Evolutionary conservation across 73 alveolate genomes (phyloP).

Genomic region (Diophrys appendiculata): DNA sequence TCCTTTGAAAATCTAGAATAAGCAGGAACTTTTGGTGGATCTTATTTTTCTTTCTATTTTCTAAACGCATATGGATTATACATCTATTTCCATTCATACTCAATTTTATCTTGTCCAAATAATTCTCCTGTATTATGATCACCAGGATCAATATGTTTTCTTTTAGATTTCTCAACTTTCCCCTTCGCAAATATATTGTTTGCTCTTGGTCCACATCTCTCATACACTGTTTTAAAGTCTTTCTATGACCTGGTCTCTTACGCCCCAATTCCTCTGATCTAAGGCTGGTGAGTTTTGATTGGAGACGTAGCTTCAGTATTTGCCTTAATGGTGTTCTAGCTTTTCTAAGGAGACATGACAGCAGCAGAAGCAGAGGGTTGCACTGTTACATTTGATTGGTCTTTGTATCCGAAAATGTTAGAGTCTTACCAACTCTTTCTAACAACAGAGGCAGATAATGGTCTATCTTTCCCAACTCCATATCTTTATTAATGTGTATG

Average conservation of each 20-base stretch:
- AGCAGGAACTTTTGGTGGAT: neutral
- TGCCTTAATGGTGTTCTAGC: too few species aligned
- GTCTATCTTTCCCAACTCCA: slow-evolving; percentile 19
- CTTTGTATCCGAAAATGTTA: slow-evolving; percentile 50
- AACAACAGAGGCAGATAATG: slow-evolving; percentile 20
- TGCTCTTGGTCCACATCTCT: neutral
- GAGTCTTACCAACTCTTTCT: slow-evolving; percentile 48
- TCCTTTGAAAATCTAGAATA: neutral
- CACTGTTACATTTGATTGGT: slow-evolving; percentile 12
- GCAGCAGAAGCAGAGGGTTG: slow-evolving; percentile 8
- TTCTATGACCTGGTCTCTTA: neutral
- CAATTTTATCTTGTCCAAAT: neutral
- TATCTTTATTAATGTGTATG: neutral
- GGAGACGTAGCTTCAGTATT: too few species aligned
- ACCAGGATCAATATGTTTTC: slow-evolving; percentile 2
- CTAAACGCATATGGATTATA: too few species aligned
- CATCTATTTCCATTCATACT: neutral
- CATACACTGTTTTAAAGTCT: neutral
- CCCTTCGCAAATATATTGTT: neutral
- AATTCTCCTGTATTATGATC: slow-evolving; percentile 3
- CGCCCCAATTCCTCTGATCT: neutral
- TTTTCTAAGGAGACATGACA: too few species aligned
- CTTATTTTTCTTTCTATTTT: too few species aligned
- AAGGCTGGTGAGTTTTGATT: neutral
- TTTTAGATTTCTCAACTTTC: neutral